Evolutionary conservation across 345 rosid species (phyloP).

Genomic region (Gossypium ekmanianum): DNA sequence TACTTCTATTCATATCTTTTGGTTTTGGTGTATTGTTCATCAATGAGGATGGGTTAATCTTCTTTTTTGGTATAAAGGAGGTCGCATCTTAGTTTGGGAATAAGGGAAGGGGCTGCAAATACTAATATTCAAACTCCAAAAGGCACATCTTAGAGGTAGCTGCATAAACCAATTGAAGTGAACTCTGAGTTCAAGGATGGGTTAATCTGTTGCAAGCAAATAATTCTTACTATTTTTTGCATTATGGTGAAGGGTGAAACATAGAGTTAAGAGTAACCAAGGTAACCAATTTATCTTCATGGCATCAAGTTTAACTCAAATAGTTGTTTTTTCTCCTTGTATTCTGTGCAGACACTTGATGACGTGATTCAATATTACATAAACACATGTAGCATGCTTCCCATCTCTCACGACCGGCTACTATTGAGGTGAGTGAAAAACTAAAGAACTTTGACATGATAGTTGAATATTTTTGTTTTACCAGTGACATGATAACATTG

Average conservation of each 20-base stretch:
- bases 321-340: neutral
- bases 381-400: constrained; percentile 49
- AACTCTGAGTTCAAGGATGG: neutral
- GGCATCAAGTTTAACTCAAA: constrained; percentile 2
- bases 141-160: no score
- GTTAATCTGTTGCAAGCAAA: neutral
- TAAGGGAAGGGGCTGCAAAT: neutral
- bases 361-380: constrained; percentile 52
- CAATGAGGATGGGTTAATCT: neutral
- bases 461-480: neutral
- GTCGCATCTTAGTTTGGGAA: neutral
- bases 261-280: neutral
- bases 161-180: neutral
- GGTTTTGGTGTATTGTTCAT: neutral
- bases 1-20: neutral
- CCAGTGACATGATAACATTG: neutral
- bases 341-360: constrained; percentile 56
- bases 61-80: neutral
- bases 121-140: neutral
- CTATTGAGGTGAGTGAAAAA: constrained; percentile 50
- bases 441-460: neutral
- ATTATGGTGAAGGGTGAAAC: neutral
- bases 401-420: constrained; percentile 42
- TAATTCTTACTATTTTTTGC: neutral
- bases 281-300: neutral